Evolutionary conservation across 176 grass and related monocot genomes (phyloP), one percentile per base, ranked within the genome.

Genomic region (Poa annua): DNA sequence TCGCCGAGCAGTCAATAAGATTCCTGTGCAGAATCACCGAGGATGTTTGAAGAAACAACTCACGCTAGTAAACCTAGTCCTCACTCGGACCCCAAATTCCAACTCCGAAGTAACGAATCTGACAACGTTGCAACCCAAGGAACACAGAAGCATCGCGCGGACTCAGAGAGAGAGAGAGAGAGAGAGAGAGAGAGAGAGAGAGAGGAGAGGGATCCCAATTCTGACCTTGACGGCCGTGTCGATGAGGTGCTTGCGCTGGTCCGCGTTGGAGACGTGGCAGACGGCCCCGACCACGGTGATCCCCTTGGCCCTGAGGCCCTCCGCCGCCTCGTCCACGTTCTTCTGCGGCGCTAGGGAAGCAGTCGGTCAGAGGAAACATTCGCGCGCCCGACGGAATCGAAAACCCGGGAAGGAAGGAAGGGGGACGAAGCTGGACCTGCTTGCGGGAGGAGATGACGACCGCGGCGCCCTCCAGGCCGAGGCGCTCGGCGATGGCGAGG

Each of bases 381-480:
- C 21, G 11, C 9, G 45, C 13, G 10, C 2, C 38, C 0, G 55
- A 75, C 70, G 25, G 19, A 51, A 45, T 49, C 41, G 50, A 53
- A 47, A 78, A 1, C 32, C 53, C 64, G 29, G 29, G 29, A 29
- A 29, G 29, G 29, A 29, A n/a, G 25, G 15, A 35, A 48, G 10
- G 17, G 42, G 41, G 29, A 2, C 1, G 29, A 29, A 2, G 29
- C 42, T 80, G 50, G 48, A 94, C 95, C 92, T 98, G 92, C 82
- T 92, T 98, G 72, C 96, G 90, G 38, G 96, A 98, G 87, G 96
- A 98, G 82, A 98, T 74, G 85, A 98, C 90, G 89, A 93, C 90
- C 61, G 89, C 78, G 75, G 96, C 96, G 45, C 96, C 96, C 81
- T 98, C 96, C 3, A 70, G 85, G 80, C 96, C 96, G 66, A 98